Conservation (phyloP, 108 stramenopile genomes). For the Epithemia pelagica region DNA sequence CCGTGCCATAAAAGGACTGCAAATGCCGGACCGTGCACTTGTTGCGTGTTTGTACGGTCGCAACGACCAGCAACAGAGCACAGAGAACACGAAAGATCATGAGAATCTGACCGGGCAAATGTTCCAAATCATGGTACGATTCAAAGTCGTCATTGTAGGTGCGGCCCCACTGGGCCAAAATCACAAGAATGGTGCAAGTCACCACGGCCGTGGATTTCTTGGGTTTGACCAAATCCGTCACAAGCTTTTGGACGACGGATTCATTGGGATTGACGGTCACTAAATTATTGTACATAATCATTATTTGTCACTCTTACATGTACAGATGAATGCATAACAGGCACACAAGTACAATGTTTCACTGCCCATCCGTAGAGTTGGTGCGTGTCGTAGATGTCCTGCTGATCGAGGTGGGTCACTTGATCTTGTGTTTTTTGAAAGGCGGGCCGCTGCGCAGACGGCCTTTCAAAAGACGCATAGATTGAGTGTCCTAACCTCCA, state of each 20-base stretch:
- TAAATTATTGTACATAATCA: no score
- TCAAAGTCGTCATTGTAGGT: slow-evolving; percentile 86
- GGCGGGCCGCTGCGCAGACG: no score
- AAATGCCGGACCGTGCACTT: slow-evolving; percentile 47
- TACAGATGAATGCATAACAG: no score
- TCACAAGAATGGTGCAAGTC: slow-evolving; percentile 29
- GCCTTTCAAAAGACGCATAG: no score
- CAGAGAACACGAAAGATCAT: slow-evolving; percentile 64
- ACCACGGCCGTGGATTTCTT: slow-evolving; percentile 42
- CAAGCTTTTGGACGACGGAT: slow-evolving; percentile 23
- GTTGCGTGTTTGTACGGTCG: slow-evolving; percentile 47
- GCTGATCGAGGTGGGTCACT: no score
- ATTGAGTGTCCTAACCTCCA: no score
- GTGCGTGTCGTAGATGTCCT: no score
- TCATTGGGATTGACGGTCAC: slow-evolving; percentile 32
- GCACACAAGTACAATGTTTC: no score
- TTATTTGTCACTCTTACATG: no score
- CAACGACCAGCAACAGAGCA: slow-evolving; percentile 45
- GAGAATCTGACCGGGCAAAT: slow-evolving; percentile 68
- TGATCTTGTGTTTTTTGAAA: no score
- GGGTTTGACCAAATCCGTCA: slow-evolving; percentile 58
- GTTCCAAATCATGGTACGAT: slow-evolving; percentile 76
- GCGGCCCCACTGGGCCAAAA: slow-evolving; percentile 75
- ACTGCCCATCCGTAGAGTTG: no score
- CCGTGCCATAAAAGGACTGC: slow-evolving; percentile 52